These are phyloP conservation scores for Dalbergia cochinchinensis DNA, from an alignment of 306 rosid species.

Conservation along the genomic window DNA sequence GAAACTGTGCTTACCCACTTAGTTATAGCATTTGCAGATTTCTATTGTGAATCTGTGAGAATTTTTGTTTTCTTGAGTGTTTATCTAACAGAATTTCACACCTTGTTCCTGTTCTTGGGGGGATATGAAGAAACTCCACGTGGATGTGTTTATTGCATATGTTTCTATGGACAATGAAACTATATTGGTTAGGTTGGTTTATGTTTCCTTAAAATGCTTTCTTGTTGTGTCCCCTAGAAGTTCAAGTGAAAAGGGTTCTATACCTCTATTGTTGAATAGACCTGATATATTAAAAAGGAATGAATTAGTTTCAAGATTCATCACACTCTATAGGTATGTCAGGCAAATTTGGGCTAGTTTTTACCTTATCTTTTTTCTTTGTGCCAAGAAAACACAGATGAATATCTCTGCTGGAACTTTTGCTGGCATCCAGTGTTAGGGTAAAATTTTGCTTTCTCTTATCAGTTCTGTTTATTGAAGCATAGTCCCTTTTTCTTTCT, in stretches of 20 bases:
- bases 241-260: too few species aligned
- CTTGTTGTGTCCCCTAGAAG: not conserved
- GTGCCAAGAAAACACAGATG: not conserved
- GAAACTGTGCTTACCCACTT: constrained; percentile 1
- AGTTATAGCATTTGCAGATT: not conserved
- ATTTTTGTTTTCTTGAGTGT: not conserved
- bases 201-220: not conserved
- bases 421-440: not conserved
- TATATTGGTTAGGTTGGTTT: not conserved
- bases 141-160: not conserved
- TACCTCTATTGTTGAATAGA: not conserved
- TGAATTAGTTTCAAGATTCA: constrained; percentile 15
- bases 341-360: constrained; percentile 5
- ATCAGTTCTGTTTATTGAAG: constrained; percentile 11
- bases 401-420: constrained; percentile 8
- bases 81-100: not conserved
- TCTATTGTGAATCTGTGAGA: not conserved
- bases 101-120: not conserved
- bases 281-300: not conserved
- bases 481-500: not conserved
- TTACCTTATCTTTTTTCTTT: not conserved
- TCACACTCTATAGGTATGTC: not conserved
- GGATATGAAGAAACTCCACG: not conserved
- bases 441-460: constrained; percentile 6
- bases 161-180: not conserved